Base-by-base conservation (phyloP, 352 stramenopile species). In the Globisporangium mamillatum region DNA sequence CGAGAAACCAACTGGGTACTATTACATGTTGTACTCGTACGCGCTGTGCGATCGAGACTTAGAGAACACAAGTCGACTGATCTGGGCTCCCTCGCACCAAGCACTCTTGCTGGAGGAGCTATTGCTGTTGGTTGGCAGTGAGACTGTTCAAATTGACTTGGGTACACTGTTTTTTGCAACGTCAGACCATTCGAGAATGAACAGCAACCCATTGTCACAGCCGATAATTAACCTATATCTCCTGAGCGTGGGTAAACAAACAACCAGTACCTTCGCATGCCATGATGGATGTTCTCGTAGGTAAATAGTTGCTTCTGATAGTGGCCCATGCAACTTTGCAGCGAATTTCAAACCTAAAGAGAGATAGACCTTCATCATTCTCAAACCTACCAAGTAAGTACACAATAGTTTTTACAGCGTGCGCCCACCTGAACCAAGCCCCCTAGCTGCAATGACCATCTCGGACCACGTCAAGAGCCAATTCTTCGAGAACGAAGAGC, bases 401-500 rank as follows among this genome's bases (percentile, higher is more conserved):
- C 36, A 6, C 12, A 46, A 14, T 20, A 4, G 12, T 20, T 46
- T 20, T 46, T 7, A 20, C 12, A 18, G 4, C 38, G 12, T 16
- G 12, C 36, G 6, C 9, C 3, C 36, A 20, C 38, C 14, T 7
- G 12, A 6, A 46, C 14, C 12, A 46, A 18, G 4, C 38, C 3
- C 12, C 12, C 38, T 7, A 20, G 10, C 20, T 46, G 38, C 38
- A 20, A 63, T 63, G 57, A 63, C 62, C 36, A 67, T 67, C 46
- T 53, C 48, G 24, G 18, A 53, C 34, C 62, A 36, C 24, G 36
- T 68, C 63, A 68, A 68, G 52, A 53, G 54, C 50, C 52, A 68
- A 54, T 62, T 46, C 63, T 68, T 68, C 27, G 63, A 32, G 16
- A 54, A 68, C 38, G 52, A 68, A 18, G 54, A 60, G 36, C 32